Conservation (phyloP, 129 eudicot species). For the Erigeron canadensis region DNA sequence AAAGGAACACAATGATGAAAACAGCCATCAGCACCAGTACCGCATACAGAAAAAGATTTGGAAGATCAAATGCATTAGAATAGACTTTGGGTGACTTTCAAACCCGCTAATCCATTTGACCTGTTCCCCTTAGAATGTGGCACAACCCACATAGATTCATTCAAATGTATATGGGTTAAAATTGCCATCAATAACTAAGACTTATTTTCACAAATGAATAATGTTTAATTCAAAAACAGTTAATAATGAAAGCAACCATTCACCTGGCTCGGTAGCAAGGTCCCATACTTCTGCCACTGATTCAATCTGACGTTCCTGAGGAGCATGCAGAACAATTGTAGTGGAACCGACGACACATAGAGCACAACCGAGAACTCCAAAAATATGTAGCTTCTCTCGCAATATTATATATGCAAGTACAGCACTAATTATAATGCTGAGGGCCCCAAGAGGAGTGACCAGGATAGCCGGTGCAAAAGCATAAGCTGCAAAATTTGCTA, state of each 20-base stretch:
- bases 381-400: constrained; percentile 52
- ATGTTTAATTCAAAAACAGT: background rate
- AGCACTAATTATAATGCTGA: constrained; percentile 71
- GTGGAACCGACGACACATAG: constrained; percentile 66
- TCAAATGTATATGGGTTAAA: background rate
- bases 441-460: constrained; percentile 75
- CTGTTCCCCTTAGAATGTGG: background rate
- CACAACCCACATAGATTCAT: background rate
- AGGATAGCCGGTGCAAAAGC: constrained; percentile 81
- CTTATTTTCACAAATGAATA: background rate
- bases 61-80: background rate
- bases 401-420: constrained; percentile 66
- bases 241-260: constrained; percentile 3
- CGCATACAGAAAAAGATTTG: constrained; percentile 35
- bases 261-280: constrained; percentile 63
- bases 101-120: background rate
- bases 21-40: constrained; percentile 50
- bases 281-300: constrained; percentile 62
- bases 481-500: constrained; percentile 74
- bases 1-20: constrained; percentile 38
- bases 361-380: constrained; percentile 65
- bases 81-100: constrained; percentile 1
- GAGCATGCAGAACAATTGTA: constrained; percentile 68
- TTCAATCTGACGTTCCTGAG: constrained; percentile 56
- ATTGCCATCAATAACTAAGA: background rate